Conservation (phyloP, 768 basidiomycete genomes). For the Mycena alexandri region DNA sequence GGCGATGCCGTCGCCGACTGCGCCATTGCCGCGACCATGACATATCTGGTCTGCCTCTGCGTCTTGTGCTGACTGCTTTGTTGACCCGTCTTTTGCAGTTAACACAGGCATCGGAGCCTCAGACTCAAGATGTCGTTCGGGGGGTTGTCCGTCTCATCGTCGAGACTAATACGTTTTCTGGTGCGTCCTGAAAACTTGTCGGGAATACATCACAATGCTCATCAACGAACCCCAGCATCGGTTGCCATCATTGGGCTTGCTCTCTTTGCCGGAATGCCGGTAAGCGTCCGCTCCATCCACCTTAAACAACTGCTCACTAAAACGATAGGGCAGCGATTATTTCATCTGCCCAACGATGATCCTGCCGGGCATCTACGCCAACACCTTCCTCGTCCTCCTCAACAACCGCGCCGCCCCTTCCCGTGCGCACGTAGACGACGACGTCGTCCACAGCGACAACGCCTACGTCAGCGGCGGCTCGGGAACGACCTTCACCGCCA, state of each 20-base stretch:
- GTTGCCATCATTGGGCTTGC: constrained; percentile 35
- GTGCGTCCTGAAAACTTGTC: background rate
- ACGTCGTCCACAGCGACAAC: background rate
- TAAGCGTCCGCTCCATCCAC: background rate
- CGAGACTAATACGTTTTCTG: constrained; percentile 41
- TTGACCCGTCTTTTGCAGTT: background rate
- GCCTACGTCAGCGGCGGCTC: background rate
- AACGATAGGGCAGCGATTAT: constrained; percentile 15
- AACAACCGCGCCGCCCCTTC: constrained; percentile 41
- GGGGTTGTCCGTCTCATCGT: constrained; percentile 42
- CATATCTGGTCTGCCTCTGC: constrained; percentile 32
- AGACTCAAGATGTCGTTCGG: constrained; percentile 28
- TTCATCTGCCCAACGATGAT: constrained; percentile 37
- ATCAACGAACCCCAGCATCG: constrained; percentile 4
- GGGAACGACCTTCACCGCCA: background rate
- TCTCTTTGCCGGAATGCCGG: constrained; percentile 23
- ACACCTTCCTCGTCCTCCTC: constrained; percentile 43
- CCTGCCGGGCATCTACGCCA: constrained; percentile 40
- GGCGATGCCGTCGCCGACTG: constrained; percentile 41
- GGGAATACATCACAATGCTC: background rate
- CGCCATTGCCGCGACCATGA: constrained; percentile 41
- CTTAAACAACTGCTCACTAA: background rate
- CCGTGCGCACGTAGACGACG: background rate
- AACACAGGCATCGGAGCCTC: constrained; percentile 14
- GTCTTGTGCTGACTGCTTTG: background rate